Evolutionary conservation across 108 stramenopile species (phyloP).

Genomic region (Epithemia pelagica): DNA sequence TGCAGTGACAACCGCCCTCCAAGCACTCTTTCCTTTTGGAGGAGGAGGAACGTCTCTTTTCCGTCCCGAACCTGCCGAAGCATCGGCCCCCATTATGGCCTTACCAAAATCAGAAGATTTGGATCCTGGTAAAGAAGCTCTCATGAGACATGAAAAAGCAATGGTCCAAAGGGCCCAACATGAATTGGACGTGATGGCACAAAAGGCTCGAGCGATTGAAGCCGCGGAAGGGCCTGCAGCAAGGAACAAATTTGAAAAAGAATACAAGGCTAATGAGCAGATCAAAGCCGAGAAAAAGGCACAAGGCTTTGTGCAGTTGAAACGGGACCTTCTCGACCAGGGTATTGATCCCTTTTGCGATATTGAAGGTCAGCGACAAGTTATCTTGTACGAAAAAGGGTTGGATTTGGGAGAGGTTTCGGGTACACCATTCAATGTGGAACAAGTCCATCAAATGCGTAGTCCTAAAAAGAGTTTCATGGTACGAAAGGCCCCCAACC

Average conservation of each 20-base stretch:
- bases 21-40: background rate
- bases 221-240: slow-evolving; percentile 45
- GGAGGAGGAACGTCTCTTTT: background rate
- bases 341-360: slow-evolving; percentile 62
- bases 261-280: slow-evolving; percentile 40
- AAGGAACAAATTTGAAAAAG: slow-evolving; percentile 48
- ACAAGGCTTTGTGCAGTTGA: slow-evolving; percentile 39
- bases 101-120: slow-evolving; percentile 44
- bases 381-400: slow-evolving; percentile 48
- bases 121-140: slow-evolving; percentile 49
- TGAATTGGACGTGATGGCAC: slow-evolving; percentile 24
- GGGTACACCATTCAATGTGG: slow-evolving; percentile 53
- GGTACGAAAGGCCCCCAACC: slow-evolving; percentile 29
- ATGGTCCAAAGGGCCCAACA: slow-evolving; percentile 29
- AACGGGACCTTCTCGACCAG: slow-evolving; percentile 51
- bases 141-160: slow-evolving; percentile 19
- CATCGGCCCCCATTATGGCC: slow-evolving; percentile 68
- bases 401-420: slow-evolving; percentile 56
- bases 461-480: slow-evolving; percentile 17
- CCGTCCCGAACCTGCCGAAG: slow-evolving; percentile 30
- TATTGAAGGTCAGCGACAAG: slow-evolving; percentile 56
- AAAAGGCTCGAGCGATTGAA: slow-evolving; percentile 60
- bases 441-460: slow-evolving; percentile 28
- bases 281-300: slow-evolving; percentile 25
- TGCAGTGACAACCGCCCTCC: background rate